Evolutionary conservation across 2,329 filamentous ascomycete species (phyloP), one percentile per base, ranked within the genome.

Genomic region (Fusarium praegraminearum): DNA sequence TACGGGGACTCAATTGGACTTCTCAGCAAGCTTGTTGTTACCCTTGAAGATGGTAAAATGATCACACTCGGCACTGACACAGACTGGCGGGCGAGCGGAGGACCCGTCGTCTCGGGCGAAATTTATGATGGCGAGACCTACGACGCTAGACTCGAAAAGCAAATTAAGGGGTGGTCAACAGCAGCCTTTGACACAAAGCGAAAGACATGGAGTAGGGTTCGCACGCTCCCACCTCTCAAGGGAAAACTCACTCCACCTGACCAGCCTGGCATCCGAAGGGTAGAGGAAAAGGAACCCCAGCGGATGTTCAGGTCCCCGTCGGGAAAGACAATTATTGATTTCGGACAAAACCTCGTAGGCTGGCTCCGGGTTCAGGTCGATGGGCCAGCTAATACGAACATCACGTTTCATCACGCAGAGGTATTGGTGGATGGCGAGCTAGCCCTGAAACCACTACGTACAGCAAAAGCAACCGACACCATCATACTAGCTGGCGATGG

Each of bases 311-410:
- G 73, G 64, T 67, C 3, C 0, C 76, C 78, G 0, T 80, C 81
- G 0, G 82, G 83, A 1, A 84, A 84, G 63, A 80, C 76, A 0
- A 73, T 87, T 4, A 58, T 87, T n/a, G 77, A 89, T 64, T 88
- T 89, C 72, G 86, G 86, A 1, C 86, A 89, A 69, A 88, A 89
- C 62, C 74, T 89, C 0, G 86, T 88, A 1, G 87, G 87, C 0
- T 80, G 80, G 72, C 60, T 87, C 2, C 76, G 77, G 4, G 59
- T 88, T 8, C 72, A 76, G 0, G 74, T 83, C 2, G 67, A 66
- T 35, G 82, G 79, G 0, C 77, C 79, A 0, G 73, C 74, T 4
- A 82, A 81, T 2, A 78, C 80, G 2, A 79, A 76, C 7, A 81
- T 88, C 22, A 80, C 77, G 8, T 75, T 89, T 6, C 75, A 18